Base-by-base conservation (phyloP, 2,329 filamentous ascomycete species). In the Microcyclosporella mali region DNA sequence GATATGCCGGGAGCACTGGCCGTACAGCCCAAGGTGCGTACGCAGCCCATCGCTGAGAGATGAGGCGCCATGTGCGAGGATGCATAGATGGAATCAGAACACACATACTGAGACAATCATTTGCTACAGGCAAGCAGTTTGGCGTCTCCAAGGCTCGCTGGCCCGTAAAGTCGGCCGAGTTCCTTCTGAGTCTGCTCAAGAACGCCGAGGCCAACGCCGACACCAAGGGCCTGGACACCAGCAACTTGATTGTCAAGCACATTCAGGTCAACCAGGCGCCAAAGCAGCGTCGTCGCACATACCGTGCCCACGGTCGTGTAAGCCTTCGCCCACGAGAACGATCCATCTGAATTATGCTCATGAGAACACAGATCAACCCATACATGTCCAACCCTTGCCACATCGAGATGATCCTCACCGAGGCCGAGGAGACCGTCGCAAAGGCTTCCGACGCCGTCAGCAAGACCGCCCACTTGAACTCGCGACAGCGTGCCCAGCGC, bases 351-450 rank as follows among this genome's bases (percentile, higher is more conserved):
- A 14, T 12, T 35, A 17, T 36, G 21, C 30, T 19, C 2, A 37
- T 10, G n/a, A 25, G 3, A 31, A 34, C 32, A 14, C 41, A 95
- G 89, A 98, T 98, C 79, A 98, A 98, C 84, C 92, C 92, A 56
- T 98, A 97, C 83, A 97, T 98, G 94, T 95, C 89, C 62, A 94
- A 94, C 84, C 92, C 92, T 62, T 98, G 90, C 86, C 92, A 98
- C 84, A 95, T 98, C 73, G 94, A 98, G 80, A 79, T 98, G 66
- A 98, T 98, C 82, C 82, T 98, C 64, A 95, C 90, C 68, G 94
- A 98, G 82, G 88, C 79, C 65, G 85, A 94, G 68, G 94, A 98
- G 81, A 81, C 85, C 63, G 88, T 98, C 64, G 81, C 89, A 77
- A 98, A 98, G 84, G 82, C 82, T 52, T 78, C 82, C 61, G 70